Base-by-base conservation (phyloP, 179 eudicot species). In the Beta macrorhiza region DNA sequence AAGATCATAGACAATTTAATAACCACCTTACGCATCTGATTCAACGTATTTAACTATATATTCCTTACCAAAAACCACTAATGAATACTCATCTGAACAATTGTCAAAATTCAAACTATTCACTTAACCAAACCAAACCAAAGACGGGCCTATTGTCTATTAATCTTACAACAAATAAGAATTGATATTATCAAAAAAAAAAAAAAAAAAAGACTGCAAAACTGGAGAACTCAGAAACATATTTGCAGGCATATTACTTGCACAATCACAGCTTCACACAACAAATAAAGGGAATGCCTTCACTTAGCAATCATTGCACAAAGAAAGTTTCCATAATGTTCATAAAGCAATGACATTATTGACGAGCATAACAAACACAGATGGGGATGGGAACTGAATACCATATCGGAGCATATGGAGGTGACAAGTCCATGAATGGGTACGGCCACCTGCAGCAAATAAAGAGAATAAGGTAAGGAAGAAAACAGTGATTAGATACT, bases 381-480 rank as follows among this genome's bases (percentile, higher is more conserved):
- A 49, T 62, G 25, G 0, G 45, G 63, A 49, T 13, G 16, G 65
- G 64, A 49, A 47, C 11, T 55, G 78, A 88, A 81, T 87, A 96
- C 99, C 98, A 94, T 74, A 90, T 3, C 44, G 99, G 99, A 80
- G 99, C 91, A 87, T 85, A 90, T 64, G 91, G 86, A 62, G 94
- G 89, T 56, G 97, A 89, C 87, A 96, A 86, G 68, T 94, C 97
- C 64, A 94, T 91, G 86, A 94, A 96, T 32, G 91, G 77, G 82
- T 96, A 96, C 9, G 99, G 99, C 98, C 99, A 96, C 84, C 98
- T 93, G 93, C 79, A 76, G 67, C 84, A 76, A 44, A 65, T 67
- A 62, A 65, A 63, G 5, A 0, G 59, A 72, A 8, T 53, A n/a
- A 56, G 71, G 6, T 58, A 1, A 51, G 42, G 32, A 37, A 32